phyloP scores from a whole-genome alignment of 2,329 filamentous ascomycete genomes.

The Fusarium sp. region DNA sequence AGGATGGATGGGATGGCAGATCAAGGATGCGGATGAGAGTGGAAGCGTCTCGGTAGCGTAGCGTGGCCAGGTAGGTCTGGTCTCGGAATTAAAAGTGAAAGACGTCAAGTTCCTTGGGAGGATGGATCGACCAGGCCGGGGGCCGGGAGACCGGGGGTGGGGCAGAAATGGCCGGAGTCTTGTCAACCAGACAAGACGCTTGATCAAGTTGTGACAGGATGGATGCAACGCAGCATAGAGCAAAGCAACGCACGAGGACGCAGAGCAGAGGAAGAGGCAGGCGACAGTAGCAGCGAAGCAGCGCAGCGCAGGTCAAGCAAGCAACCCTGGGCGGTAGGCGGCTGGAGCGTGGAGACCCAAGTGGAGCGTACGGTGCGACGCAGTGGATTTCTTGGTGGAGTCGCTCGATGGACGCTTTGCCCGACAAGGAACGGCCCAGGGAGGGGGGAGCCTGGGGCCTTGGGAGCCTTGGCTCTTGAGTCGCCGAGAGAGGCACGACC shows the following conservation, averaged over 20 bases:
- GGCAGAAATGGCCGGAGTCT: constrained; percentile 38
- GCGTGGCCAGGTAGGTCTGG: constrained; percentile 35
- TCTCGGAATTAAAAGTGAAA: constrained; percentile 45
- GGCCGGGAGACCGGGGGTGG: constrained; percentile 45
- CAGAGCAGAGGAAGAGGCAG: constrained; percentile 7
- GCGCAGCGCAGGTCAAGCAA: constrained; percentile 11
- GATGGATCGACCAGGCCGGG: constrained; percentile 44
- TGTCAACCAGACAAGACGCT: constrained; percentile 42
- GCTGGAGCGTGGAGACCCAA: constrained; percentile 38
- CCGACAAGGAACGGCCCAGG: constrained; percentile 34
- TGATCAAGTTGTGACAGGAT: constrained; percentile 24
- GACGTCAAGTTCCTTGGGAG: constrained; percentile 45
- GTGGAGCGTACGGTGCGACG: constrained; percentile 36
- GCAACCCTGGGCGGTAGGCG: constrained; percentile 30
- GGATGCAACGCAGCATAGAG: constrained; percentile 34
- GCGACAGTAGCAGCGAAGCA: constrained; percentile 7
- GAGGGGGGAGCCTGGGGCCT: constrained; percentile 20
- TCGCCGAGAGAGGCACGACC: constrained; percentile 11
- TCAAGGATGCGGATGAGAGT: constrained; percentile 34
- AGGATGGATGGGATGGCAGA: constrained; percentile 21
- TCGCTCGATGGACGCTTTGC: constrained; percentile 38
- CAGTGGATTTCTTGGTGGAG: constrained; percentile 35
- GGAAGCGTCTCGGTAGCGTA: constrained; percentile 26
- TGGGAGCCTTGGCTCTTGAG: constrained; percentile 19
- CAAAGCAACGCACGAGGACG: constrained; percentile 9